Conservation (phyloP, 805 yeast genomes). For the Starmerella scarabaei region DNA sequence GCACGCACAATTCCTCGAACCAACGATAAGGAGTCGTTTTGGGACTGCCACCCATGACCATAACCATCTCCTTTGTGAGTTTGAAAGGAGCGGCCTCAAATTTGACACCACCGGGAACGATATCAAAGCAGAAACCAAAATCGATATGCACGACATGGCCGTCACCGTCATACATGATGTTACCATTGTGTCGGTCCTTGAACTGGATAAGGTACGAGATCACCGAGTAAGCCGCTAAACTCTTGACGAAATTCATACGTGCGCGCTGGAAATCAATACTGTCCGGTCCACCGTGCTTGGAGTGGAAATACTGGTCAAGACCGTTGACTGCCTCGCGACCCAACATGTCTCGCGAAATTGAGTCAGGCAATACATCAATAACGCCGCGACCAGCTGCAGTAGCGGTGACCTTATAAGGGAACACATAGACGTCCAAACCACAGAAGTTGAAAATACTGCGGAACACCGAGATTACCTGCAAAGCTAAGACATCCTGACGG, state of each 20-base stretch:
- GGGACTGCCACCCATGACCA: slow-evolving; percentile 84
- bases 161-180: slow-evolving; percentile 89
- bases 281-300: slow-evolving; percentile 90
- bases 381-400: slow-evolving; percentile 99
- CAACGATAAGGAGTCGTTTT: slow-evolving; percentile 77
- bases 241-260: slow-evolving; percentile 80
- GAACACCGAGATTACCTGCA: slow-evolving; percentile 84
- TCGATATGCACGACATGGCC: slow-evolving; percentile 95
- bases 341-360: slow-evolving; percentile 92
- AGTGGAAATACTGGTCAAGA: slow-evolving; percentile 75
- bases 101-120: slow-evolving; percentile 96
- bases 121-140: slow-evolving; percentile 96
- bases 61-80: slow-evolving; percentile 89
- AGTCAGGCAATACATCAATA: slow-evolving; percentile 91
- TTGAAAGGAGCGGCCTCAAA: slow-evolving; percentile 98
- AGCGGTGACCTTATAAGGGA: slow-evolving; percentile 91
- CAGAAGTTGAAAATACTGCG: slow-evolving; percentile 77
- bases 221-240: slow-evolving; percentile 84
- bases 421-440: slow-evolving; percentile 82
- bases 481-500: slow-evolving; percentile 89
- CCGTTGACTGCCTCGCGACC: slow-evolving; percentile 99
- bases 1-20: slow-evolving; percentile 91
- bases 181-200: slow-evolving; percentile 94
- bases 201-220: slow-evolving; percentile 82
- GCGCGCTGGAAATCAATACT: slow-evolving; percentile 84